Base-by-base conservation (phyloP, 2,329 filamentous ascomycete genomes). In the Aspergillus sp. region DNA sequence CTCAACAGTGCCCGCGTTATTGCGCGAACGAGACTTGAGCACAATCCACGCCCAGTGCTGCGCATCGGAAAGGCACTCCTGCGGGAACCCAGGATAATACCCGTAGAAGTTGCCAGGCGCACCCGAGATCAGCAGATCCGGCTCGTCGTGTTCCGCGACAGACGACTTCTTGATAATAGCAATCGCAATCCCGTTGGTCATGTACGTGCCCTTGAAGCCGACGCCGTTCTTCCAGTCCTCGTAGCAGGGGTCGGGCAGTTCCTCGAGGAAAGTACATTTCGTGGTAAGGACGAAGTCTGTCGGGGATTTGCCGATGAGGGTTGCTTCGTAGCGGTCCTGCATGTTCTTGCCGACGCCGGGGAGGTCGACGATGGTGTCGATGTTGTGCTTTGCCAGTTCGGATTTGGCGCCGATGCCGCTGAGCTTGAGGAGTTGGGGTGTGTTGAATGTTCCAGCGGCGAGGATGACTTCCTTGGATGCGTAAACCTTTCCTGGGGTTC, bases 341-440 rank as follows among this genome's bases (percentile, higher is more conserved):
- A 90, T 76, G 72, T 89, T 87, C 56, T 81, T 82, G 7, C 87
- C 87, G 2, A 90, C 86, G 46, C 87, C 84, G 1, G 83, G 82
- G 0, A 85, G 82, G 60, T 88, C 78, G 4, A 80, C 76, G 17
- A 87, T 62, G 1, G 83, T 72, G 2, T 77, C 66, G 61, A 89
- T 88, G n/a, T 76, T 72, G 64, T 83, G 79, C 49, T 76, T 75
- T 15, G 76, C 60, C 5, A 90, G 79, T 62, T 86, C 81, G 0
- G 73, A 66, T 12, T 70, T 65, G 0, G 85, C 84, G 0, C 87
- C 87, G 37, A 89, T 79, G 14, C 87, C 87, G 54, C 79, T 84
- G 1, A 88, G 80, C 73, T 87, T 84, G 12, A 90, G 81, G 3
- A 90, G 72, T 69, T 89, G 86, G 5, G 86, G 85, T 1, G 82